Conservation (phyloP, 352 stramenopile genomes). For the Phytophthora aleatoria region DNA sequence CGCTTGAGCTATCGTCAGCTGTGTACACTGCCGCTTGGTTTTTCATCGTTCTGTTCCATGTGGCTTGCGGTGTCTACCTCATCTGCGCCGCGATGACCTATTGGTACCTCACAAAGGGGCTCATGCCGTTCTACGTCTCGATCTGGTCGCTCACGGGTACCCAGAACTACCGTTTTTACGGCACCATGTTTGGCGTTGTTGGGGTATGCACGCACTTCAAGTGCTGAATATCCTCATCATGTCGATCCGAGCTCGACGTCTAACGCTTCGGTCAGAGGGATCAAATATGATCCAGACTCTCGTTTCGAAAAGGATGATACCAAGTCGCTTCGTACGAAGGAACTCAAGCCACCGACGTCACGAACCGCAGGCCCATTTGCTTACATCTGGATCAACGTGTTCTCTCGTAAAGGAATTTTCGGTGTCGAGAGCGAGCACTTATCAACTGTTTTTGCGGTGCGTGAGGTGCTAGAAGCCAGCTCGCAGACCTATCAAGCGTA, state of each 20-base stretch:
- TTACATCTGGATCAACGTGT: constrained; percentile 9
- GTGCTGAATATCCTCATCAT: constrained; percentile 27
- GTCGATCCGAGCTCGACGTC: constrained; percentile 18
- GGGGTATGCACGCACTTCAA: constrained; percentile 31
- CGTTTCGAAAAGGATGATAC: background rate
- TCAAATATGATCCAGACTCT: background rate
- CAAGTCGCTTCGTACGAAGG: background rate
- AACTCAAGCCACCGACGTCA: background rate
- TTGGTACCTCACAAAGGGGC: constrained; percentile 25
- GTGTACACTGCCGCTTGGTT: constrained; percentile 20
- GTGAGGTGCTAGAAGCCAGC: constrained; percentile 25
- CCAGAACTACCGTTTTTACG: constrained; percentile 29
- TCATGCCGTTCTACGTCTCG: constrained; percentile 37
- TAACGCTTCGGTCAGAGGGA: constrained; percentile 27
- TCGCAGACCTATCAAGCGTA: constrained; percentile 39
- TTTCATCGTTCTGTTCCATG: constrained; percentile 32
- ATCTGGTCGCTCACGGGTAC: constrained; percentile 29
- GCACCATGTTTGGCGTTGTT: constrained; percentile 31
- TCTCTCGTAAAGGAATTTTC: constrained; percentile 20
- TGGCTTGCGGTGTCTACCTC: constrained; percentile 29
- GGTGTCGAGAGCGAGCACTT: constrained; percentile 38
- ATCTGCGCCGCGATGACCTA: constrained; percentile 32
- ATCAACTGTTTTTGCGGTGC: constrained; percentile 20
- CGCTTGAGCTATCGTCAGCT: constrained; percentile 7
- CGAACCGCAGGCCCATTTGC: background rate